Evolutionary conservation across 176 grass and related monocot species (phyloP), one percentile per base, ranked within the genome.

Genomic region (Phoenix roebelenii): DNA sequence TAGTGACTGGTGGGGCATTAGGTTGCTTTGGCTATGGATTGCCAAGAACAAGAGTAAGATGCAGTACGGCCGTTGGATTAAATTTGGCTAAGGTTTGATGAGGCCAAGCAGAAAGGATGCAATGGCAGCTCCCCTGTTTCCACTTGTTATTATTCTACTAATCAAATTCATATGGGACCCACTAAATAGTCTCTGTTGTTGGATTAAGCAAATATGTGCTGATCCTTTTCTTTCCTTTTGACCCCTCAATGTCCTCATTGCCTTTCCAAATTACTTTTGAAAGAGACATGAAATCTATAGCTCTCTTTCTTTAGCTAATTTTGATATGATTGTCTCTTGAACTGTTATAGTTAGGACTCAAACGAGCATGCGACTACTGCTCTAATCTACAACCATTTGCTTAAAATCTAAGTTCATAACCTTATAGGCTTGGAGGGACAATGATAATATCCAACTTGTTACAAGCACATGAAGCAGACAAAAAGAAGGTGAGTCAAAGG

Each of bases 401-500:
- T 44, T 44, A 44, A 12, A 12, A 44, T 44, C 35, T 44, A 12
- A 44, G 7, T 44, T 44, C 35, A 44, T 44, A 44, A 44, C 14
- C 35, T 9, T 44, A 44, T 44, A 12, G 35, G 35, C 35, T 44
- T 44, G 35, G 35, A 44, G 10, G 35, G 35, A 44, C 35, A 44
- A 44, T 44, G 35, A 44, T 44, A 44, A 14, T 44, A 44, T 12
- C 5, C 5, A 57, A 79, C 77, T 75, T 76, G 57, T 51, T 71
- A 68, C 10, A 69, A 52, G 24, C 23, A 24, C 14, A 59, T 87
- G 70, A 64, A 71, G 71, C 56, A 22, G 60, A 69, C n/a, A 54
- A 66, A 72, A 18, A 75, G 66, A 64, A 76, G 60, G 48, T 48
- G 55, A 80, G 85, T 88, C 85, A 88, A 88, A 83, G 72, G 73